A percentile compares a stretch with the other conserved stretches of the same genome.
Evolutionary conservation across 345 rosid genomes (phyloP).

Genomic region (Adansonia digitata): DNA sequence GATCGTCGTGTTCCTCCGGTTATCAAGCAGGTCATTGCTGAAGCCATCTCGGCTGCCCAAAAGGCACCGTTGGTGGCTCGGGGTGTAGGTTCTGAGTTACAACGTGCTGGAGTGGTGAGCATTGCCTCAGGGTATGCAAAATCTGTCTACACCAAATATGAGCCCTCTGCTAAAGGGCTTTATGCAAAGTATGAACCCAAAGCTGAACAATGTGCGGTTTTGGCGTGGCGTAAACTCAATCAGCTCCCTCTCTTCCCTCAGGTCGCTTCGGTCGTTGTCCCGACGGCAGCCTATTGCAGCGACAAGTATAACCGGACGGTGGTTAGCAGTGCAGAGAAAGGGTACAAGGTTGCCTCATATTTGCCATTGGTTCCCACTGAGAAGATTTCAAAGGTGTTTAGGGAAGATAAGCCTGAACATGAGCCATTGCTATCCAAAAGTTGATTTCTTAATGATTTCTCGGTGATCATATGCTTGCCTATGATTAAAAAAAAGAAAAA

Average conservation of each 20-base stretch:
- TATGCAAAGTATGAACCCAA: slow-evolving; percentile 78
- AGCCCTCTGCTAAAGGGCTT: slow-evolving; percentile 40
- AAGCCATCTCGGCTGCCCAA: slow-evolving; percentile 67
- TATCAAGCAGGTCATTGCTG: slow-evolving; percentile 65
- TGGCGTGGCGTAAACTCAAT: slow-evolving; percentile 78
- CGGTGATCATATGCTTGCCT: too few species aligned
- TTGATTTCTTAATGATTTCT: slow-evolving; percentile 11
- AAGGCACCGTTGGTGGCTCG: slow-evolving; percentile 64
- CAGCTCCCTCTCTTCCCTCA: slow-evolving; percentile 78
- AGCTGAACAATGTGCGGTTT: slow-evolving; percentile 73
- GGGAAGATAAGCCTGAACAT: slow-evolving; percentile 25
- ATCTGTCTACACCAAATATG: slow-evolving; percentile 50
- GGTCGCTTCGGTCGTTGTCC: slow-evolving; percentile 66
- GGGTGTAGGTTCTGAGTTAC: slow-evolving; percentile 60
- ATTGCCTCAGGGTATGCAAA: slow-evolving; percentile 76
- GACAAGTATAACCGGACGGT: slow-evolving; percentile 84
- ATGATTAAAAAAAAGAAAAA: too few species aligned
- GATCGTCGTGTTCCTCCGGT: slow-evolving; percentile 69
- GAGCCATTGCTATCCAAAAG: slow-evolving; percentile 30
- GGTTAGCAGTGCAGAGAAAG: slow-evolving; percentile 62
- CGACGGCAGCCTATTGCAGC: slow-evolving; percentile 71
- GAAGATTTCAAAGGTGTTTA: slow-evolving; percentile 73
- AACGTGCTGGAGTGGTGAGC: slow-evolving; percentile 57
- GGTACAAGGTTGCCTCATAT: slow-evolving; percentile 67
- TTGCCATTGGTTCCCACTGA: slow-evolving; percentile 83